Base-by-base conservation (phyloP, 2,329 filamentous ascomycete species). In the Talaromyces sp. region DNA sequence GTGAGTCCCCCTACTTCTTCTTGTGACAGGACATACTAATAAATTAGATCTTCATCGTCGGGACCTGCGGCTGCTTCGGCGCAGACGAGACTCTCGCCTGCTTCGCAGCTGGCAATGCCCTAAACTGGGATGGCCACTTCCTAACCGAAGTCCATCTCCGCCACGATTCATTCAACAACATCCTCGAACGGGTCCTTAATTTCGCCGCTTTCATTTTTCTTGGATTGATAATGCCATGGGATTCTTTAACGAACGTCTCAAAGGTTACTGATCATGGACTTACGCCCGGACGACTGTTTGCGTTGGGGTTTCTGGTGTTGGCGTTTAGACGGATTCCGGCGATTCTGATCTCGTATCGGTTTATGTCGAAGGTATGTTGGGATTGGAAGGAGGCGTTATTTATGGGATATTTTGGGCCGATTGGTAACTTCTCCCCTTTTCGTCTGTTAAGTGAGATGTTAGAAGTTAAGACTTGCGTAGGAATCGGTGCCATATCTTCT, bases 101-200 rank as follows among this genome's bases (percentile, higher is more conserved):
- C 65, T 85, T 85, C 58, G 75, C 82, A 2, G 83, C 84, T 0
- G 84, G 84, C 6, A 81, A 78, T 63, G 77, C 78, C 11, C 70
- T 86, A 46, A 86, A 85, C 68, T 86, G 84, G 84, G 80, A 85
- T 57, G 83, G 84, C 2, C 65, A 77, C n/a, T 86, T 81, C 63
- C 78, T 84, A 2, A 73, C 74, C 4, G 83, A 86, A 66, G 76
- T 80, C 0, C 75, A 83, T 58, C 70, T 75, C 8, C 78, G 82
- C 8, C 82, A 84, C 63, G 84, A 86, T 58, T 81, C 84, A 48
- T 82, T 86, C 63, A 86, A 86, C 66, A 76, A 78, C 2, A 79
- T 77, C 37, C 75, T 86, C 11, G 82, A 85, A 53, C 78, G 83
- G 0, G 66, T 85, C 0, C 73, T 86, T 52, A 86, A 85, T 65